phyloP scores from a whole-genome alignment of 2,329 filamentous ascomycete genomes.

The Calonectria hongkongensis region DNA sequence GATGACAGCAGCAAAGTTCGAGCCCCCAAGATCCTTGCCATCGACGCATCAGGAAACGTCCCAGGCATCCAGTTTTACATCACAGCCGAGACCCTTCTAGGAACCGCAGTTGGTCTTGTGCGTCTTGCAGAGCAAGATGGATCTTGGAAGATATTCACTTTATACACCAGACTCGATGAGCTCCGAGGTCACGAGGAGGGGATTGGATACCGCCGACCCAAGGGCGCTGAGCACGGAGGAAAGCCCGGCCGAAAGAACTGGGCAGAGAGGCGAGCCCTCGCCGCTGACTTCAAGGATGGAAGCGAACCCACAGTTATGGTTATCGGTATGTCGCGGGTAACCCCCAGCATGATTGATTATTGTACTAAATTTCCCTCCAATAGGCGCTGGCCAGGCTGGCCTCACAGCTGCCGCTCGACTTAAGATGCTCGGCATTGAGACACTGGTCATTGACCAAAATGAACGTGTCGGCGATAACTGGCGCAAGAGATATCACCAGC shows the following conservation, averaged over 20 bases:
- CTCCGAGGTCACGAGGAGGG: slow-evolving; percentile 73
- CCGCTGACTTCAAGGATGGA: slow-evolving; percentile 67
- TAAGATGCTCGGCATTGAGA: slow-evolving; percentile 73
- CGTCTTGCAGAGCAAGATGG: slow-evolving; percentile 68
- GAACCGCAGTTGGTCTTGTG: slow-evolving; percentile 73
- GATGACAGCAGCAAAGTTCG: slow-evolving; percentile 67
- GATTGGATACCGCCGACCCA: slow-evolving; percentile 67
- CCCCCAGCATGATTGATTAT: accelerated
- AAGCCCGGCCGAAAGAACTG: slow-evolving; percentile 75
- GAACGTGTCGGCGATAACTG: slow-evolving; percentile 78
- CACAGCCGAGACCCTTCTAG: slow-evolving; percentile 70
- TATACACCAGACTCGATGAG: slow-evolving; percentile 76
- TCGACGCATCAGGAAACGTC: slow-evolving; percentile 70
- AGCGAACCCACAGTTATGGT: slow-evolving; percentile 76
- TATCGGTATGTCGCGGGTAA: slow-evolving; percentile 68
- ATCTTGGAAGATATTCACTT: slow-evolving; percentile 77
- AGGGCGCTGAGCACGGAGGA: slow-evolving; percentile 74
- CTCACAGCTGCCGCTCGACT: slow-evolving; percentile 75
- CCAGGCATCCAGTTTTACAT: slow-evolving; percentile 75
- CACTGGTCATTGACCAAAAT: slow-evolving; percentile 76
- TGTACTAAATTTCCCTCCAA: background rate
- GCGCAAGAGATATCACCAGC: slow-evolving; percentile 77
- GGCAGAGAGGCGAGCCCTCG: slow-evolving; percentile 70
- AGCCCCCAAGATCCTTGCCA: slow-evolving; percentile 64
- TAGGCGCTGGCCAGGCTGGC: slow-evolving; percentile 77